Evolutionary conservation across 2,329 filamentous ascomycete species (phyloP), one percentile per base, ranked within the genome.

Genomic region (Nectriaceae sp.): DNA sequence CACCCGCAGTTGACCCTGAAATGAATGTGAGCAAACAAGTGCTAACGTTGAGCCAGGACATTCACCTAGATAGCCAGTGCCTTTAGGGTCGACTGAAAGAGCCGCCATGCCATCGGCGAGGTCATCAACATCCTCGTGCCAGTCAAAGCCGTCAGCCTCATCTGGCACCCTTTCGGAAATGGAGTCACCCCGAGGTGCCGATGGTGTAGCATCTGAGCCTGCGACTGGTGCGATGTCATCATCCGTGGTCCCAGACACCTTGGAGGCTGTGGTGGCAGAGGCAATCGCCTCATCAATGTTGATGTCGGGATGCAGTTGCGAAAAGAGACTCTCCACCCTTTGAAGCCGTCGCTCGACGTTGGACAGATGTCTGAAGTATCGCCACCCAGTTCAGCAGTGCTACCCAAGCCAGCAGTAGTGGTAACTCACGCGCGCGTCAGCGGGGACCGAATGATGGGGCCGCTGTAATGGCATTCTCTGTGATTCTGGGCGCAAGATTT

Each of bases 101-200:
- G 67, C 61, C 13, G 67, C 66, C 66, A 70, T 70, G 16, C 67
- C 67, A 56, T 70, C 68, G 2, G 61, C 61, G 19, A 67, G 46
- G 11, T 63, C 62, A 40, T 64, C 59, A 15, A 62, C 57, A 29
- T 65, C 61, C 44, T 69, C 67, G 29, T 63, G 59, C 65, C 64
- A 67, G 40, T 67, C 64, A 26, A 66, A 67, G 4, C 63, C 64
- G 45, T 66, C 65, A 3, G 63, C 55, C 21, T 62, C 59, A 4
- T 63, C 56, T 1, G 63, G 64, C 5, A 66, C 62, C 16, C 57
- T 54, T 45, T 66, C 57, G 3, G 61, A 62, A 10, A 66, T 61
- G 19, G 56, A 52, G 4, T 54, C 54, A 11, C 46, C 31, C 11
- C 31, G n/a, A 6, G 26, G 24, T 4, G n/a, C 18, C 5, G 18